These are phyloP conservation scores for Fraxinus angustifolia DNA, from an alignment of 305 asterid species.

Conservation along the genomic window DNA sequence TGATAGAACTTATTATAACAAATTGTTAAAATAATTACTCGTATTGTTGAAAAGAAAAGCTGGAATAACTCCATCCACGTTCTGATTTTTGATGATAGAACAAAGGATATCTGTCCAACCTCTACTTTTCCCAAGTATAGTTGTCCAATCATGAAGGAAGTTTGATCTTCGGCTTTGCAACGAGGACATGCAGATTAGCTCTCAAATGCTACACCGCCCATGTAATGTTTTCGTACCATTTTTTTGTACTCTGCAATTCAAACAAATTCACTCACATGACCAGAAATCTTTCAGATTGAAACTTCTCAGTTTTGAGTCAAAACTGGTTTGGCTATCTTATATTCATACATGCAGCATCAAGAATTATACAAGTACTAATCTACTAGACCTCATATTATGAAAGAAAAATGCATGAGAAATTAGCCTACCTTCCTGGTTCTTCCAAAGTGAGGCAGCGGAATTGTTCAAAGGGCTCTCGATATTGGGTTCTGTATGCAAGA, in stretches of 20 bases:
- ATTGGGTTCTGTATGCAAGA: slow-evolving; percentile 53
- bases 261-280: background rate
- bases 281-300: background rate
- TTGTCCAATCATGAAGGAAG: slow-evolving; percentile 4
- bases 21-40: background rate
- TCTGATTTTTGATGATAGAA: background rate
- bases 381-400: background rate
- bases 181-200: slow-evolving; percentile 32
- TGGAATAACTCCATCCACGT: background rate
- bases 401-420: background rate
- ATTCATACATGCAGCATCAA: background rate
- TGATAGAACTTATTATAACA: background rate
- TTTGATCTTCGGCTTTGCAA: background rate
- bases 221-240: slow-evolving; percentile 51
- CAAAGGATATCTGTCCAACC: background rate
- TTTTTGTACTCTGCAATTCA: slow-evolving; percentile 54
- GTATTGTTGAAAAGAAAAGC: background rate
- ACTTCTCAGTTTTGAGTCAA: background rate
- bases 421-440: slow-evolving; percentile 60
- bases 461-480: slow-evolving; percentile 70
- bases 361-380: background rate
- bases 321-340: background rate
- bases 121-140: slow-evolving; percentile 14
- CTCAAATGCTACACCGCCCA: slow-evolving; percentile 45
- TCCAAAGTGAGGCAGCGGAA: slow-evolving; percentile 81